phyloP scores from a whole-genome alignment of 164 flowering plant species.

The Tetracentron sinense region DNA sequence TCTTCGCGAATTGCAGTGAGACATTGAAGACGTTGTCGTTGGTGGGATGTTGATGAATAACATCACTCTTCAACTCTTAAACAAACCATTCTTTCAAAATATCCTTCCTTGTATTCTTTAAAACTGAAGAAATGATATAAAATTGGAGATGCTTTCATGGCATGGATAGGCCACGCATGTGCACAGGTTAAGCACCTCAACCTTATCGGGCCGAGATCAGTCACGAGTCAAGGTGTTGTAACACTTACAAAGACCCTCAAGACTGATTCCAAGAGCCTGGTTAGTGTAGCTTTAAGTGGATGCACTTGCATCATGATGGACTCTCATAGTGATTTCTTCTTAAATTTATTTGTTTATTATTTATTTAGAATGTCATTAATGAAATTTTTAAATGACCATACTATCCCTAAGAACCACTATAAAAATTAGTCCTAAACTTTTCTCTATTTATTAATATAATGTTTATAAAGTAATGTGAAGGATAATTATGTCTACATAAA shows the following conservation, averaged over 20 bases:
- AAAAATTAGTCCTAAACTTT: no score
- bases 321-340: no score
- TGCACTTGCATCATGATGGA: constrained; percentile 32
- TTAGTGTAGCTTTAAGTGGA: constrained; percentile 31
- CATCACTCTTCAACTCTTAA: constrained; percentile 9
- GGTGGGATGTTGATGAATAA: constrained; percentile 50
- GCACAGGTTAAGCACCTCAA: constrained; percentile 47
- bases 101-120: constrained; percentile 39
- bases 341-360: no score
- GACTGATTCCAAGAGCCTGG: constrained; percentile 10
- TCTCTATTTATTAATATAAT: no score
- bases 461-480: no score
- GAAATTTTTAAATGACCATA: no score
- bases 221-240: constrained; percentile 50
- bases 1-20: constrained; percentile 30
- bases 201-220: constrained; percentile 43
- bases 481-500: no score
- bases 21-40: constrained; percentile 47
- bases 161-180: constrained; percentile 48
- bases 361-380: no score
- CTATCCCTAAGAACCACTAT: no score
- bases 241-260: constrained; percentile 28
- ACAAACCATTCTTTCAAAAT: constrained; percentile 18
- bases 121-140: constrained; percentile 48
- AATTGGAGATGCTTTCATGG: constrained; percentile 45